These are phyloP conservation scores for Peronosclerospora sorghi DNA, from an alignment of 352 stramenopile genomes.

Conservation along the genomic window DNA sequence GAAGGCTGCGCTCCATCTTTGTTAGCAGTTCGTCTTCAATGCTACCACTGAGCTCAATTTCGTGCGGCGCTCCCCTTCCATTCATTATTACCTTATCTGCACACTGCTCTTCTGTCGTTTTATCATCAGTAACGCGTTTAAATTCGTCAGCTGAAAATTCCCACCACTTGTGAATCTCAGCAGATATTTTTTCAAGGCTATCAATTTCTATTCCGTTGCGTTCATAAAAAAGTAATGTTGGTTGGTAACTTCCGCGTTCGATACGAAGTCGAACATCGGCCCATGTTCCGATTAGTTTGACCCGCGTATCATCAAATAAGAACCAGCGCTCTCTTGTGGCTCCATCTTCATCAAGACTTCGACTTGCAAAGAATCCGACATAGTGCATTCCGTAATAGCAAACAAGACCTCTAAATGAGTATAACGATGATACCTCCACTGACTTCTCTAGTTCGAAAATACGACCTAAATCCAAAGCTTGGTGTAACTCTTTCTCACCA, in stretches of 20 bases:
- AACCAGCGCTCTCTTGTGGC: slow-evolving; percentile 53
- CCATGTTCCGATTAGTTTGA: slow-evolving; percentile 68
- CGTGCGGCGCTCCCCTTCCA: slow-evolving; percentile 15
- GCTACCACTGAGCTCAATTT: slow-evolving; percentile 14
- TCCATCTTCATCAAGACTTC: slow-evolving; percentile 37
- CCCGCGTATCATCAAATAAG: slow-evolving; percentile 76
- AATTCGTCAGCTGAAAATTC: slow-evolving; percentile 32
- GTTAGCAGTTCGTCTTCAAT: slow-evolving; percentile 21
- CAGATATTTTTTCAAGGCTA: slow-evolving; percentile 50
- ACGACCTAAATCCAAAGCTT: slow-evolving; percentile 50
- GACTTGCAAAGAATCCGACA: slow-evolving; percentile 77
- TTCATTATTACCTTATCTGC: slow-evolving; percentile 11
- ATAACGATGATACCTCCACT: slow-evolving; percentile 24
- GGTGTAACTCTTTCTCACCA: slow-evolving; percentile 24
- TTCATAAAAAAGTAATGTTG: slow-evolving; percentile 76
- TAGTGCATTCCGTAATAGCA: slow-evolving; percentile 79
- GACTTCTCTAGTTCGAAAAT: slow-evolving; percentile 56
- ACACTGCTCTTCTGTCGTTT: slow-evolving; percentile 5
- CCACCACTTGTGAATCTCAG: slow-evolving; percentile 71
- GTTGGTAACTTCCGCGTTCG: slow-evolving; percentile 73
- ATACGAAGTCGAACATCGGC: slow-evolving; percentile 55
- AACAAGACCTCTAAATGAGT: too few species aligned
- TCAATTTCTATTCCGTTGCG: slow-evolving; percentile 51
- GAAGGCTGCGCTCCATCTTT: slow-evolving; percentile 26
- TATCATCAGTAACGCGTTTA: slow-evolving; percentile 4